Evolutionary conservation across 78 protist species (phyloP), one percentile per base, ranked within the genome.

Genomic region (Dictyostelium citrinum): DNA sequence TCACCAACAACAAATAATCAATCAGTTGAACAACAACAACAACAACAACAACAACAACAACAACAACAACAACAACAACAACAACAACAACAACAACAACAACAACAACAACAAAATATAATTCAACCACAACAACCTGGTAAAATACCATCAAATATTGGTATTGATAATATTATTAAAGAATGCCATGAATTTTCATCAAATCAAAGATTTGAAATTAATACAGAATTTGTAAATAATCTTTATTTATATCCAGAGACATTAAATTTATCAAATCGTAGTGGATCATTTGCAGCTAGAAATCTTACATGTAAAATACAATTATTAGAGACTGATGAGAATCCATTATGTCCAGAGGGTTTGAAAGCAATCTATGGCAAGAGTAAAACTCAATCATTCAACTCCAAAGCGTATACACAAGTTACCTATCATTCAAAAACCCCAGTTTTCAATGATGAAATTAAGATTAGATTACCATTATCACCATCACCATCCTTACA

Each of bases 391-490:
- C 84, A 88, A 24, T 3, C 70, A 14, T 88, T 78, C 64, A 61
- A 70, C 7, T 67, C 78, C 3, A 78, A 79, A 33, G 49, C 74
- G 31, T 78, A 64, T 22, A 43, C 91, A 2, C 51, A 71, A 37
- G 91, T 84, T 22, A 80, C 90, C 5, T 93, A 93, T 39, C 96
- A 93, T 29, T 64, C 84, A 43, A 93, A 93, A 79, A 37, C 82
- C 27, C 96, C 96, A 5, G 82, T 68, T 5, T 93, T 93, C 75
- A 76, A 81, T 37, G 90, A 92, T 61, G 96, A 92, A 33, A 46
- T 92, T 27, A 92, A 92, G n/a, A 68, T 92, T 20, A 20, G 77
- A 11, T 35, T 92, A 22, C 96, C 96, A 12, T 55, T 84, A n/a
- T 64, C 78, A 0, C 61, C 85, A 12, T 24, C 46, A 11, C 81